These are phyloP conservation scores for Globisporangium heterothallicum DNA, from an alignment of 352 stramenopile genomes.

Conservation along the genomic window DNA sequence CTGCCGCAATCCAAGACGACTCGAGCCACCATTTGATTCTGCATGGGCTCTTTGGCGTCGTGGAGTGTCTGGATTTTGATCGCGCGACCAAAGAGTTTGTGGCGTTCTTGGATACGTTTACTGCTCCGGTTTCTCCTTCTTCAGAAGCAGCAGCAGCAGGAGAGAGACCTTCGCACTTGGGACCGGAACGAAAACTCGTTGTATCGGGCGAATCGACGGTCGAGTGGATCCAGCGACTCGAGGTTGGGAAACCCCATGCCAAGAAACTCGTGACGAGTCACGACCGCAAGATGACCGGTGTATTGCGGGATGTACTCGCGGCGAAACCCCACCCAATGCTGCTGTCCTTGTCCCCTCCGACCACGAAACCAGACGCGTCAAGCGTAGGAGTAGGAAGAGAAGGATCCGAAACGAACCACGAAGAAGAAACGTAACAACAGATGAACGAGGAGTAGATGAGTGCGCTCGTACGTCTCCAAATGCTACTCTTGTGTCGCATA, in stretches of 20 bases:
- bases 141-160: not conserved
- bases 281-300: slow-evolving; percentile 24
- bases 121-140: not conserved
- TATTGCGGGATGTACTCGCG: slow-evolving; percentile 37
- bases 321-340: slow-evolving; percentile 36
- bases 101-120: slow-evolving; percentile 11
- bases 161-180: no score
- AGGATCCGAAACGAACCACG: no score
- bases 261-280: slow-evolving; percentile 20
- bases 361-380: not conserved
- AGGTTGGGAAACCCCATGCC: slow-evolving; percentile 1
- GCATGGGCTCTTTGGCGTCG: slow-evolving; percentile 42
- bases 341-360: not conserved
- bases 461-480: no score
- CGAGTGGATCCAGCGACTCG: slow-evolving; percentile 16
- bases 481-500: no score
- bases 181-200: slow-evolving; percentile 2
- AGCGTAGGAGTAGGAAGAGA: not conserved
- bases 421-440: no score
- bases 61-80: slow-evolving; percentile 54
- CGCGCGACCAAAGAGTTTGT: slow-evolving; percentile 29
- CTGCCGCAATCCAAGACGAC: not conserved
- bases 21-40: slow-evolving; percentile 25
- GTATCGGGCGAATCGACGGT: slow-evolving; percentile 14
- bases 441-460: no score